Percentiles rank a stretch among this genome's conserved stretches.
Conservation (phyloP, 495 filamentous ascomycete species). For the Niebla homalea region DNA sequence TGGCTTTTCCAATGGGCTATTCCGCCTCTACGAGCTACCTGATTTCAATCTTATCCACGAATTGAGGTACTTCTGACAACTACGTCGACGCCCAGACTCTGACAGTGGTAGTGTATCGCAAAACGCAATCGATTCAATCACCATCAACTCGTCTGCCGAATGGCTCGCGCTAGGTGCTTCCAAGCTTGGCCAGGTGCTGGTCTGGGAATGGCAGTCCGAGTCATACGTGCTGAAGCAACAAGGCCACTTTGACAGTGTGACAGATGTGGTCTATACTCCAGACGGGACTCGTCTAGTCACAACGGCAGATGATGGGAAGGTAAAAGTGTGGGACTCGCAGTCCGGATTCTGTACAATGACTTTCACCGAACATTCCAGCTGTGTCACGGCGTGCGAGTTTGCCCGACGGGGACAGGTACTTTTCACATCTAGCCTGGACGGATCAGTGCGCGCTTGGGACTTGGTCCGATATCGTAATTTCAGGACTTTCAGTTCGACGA, state of each 20-base stretch:
- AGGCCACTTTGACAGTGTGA: conserved; percentile 95
- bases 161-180: conserved; percentile 98
- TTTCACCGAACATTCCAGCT: conserved; percentile 91
- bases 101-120: conserved; percentile 67
- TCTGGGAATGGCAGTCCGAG: conserved; percentile 99
- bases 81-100: conserved; percentile 10
- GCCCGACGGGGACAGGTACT: conserved; percentile 87
- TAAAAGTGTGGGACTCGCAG: conserved; percentile 94
- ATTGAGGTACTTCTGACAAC: conserved; percentile 36
- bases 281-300: conserved; percentile 89
- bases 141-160: conserved; percentile 84
- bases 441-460: conserved; percentile 92
- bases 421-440: conserved; percentile 88
- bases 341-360: conserved; percentile 97
- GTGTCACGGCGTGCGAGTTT: conserved; percentile 91
- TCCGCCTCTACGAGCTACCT: conserved; percentile 90
- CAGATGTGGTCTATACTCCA: conserved; percentile 80
- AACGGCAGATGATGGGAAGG: conserved; percentile 87
- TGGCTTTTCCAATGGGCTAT: conserved; percentile 89
- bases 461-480: conserved; percentile 93
- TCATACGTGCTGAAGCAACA: conserved; percentile 99
- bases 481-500: conserved; percentile 87
- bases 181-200: conserved; percentile 81
- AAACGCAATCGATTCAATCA: conserved; percentile 86
- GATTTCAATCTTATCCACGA: conserved; percentile 93